Base-by-base conservation (phyloP, 106 monocot genomes). In the Dioscorea dumetorum region DNA sequence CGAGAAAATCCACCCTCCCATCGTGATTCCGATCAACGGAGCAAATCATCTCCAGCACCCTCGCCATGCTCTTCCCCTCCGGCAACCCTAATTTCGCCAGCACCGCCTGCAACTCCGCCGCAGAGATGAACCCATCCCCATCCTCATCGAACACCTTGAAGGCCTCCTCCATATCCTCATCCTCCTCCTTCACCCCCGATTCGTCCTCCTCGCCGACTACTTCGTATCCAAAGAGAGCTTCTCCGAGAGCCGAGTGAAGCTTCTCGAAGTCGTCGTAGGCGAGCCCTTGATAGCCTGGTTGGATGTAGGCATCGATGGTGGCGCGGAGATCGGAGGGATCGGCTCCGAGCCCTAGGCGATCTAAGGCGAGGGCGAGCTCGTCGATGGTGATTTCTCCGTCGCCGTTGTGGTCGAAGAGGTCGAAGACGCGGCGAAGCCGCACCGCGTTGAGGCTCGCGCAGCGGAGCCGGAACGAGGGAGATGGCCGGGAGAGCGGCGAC, bases 101-200 rank as follows among this genome's bases (percentile, higher is more conserved):
- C 78, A 92, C 88, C 28, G 32, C 70, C 50, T 84, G 84, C 72
- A 91, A 62, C 77, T 91, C 91, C 56, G 67, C 68, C 16, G 91
- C 87, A 24, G 90, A 84, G 57, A 91, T 87, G 62, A 76, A 83
- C 10, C 90, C 90, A 57, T 91, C 87, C 0, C 87, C 81, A 64
- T 90, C 78, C 71, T 77, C 86, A 58, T 90, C 90, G 70, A 91
- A 91, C 64, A 90, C 90, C 68, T 51, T 31, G 67, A 91, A 91
- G 34, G 91, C 91, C 81, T 87, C 73, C 70, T 23, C 67, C 84
- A 91, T 75, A 48, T 87, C 91, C 48, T 62, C 78, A 48, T 87
- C 91, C 48, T 67, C 78, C 59, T 65, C 58, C 34, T 13, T 35
- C 21, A 4, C 57, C 17, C 11, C 57, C 49, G 23, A 49, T 8